phyloP scores from a whole-genome alignment of 768 basidiomycete genomes.

The Rhodotorula kratochvilovae region DNA sequence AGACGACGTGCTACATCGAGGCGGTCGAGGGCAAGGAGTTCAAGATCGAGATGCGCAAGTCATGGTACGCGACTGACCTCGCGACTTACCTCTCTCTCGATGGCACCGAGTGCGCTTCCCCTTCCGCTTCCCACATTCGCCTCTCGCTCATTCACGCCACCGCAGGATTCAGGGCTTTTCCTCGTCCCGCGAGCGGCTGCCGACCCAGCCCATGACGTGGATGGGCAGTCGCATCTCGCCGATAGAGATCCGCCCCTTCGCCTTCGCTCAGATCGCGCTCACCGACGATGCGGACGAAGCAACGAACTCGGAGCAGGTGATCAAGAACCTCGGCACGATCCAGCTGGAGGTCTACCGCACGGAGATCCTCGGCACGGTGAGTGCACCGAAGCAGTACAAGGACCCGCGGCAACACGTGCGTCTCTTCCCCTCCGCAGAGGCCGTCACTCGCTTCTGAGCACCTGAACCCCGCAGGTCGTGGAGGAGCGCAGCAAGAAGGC shows the following conservation, averaged over 20 bases:
- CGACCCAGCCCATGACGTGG: no score
- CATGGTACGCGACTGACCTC: no score
- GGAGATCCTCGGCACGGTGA: no score
- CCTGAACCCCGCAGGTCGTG: constrained; percentile 1
- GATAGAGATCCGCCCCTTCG: background rate
- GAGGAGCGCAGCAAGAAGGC: constrained; percentile 33
- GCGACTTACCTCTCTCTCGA: background rate
- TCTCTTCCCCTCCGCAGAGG: no score
- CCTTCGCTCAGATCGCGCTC: background rate
- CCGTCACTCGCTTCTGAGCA: background rate
- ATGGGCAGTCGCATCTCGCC: background rate
- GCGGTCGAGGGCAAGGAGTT: constrained; percentile 13
- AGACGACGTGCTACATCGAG: constrained; percentile 23
- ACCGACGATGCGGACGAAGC: constrained; percentile 10
- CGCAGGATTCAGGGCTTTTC: no score
- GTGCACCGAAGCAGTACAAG: no score
- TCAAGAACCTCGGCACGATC: constrained; percentile 23
- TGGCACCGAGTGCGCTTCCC: background rate
- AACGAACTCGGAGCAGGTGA: background rate
- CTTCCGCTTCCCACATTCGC: no score
- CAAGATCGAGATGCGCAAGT: background rate
- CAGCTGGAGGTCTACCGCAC: background rate
- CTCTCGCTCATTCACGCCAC: background rate
- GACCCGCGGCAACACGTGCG: background rate
- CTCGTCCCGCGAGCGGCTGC: no score